Evolutionary conservation across 2,329 filamentous ascomycete genomes (phyloP).

Genomic region (Trichoderma afroharzianum): DNA sequence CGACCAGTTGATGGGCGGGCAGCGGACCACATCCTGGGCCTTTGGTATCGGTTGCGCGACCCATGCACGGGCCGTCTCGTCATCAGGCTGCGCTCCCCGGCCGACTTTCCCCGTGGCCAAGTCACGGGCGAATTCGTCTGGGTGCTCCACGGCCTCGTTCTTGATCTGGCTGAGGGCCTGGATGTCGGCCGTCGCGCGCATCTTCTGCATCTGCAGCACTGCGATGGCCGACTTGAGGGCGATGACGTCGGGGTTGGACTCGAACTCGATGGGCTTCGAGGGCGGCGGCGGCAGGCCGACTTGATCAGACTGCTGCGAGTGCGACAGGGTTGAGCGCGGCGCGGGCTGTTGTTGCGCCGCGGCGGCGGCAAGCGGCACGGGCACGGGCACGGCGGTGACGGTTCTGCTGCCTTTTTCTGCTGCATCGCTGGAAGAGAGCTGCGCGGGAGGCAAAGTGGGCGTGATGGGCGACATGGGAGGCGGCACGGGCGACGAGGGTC

Average conservation of each 20-base stretch:
- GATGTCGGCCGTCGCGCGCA: constrained; percentile 73
- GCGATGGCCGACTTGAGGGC: constrained; percentile 82
- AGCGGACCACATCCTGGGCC: constrained; percentile 78
- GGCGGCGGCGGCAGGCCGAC: constrained; percentile 44
- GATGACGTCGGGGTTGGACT: constrained; percentile 77
- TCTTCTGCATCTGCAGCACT: constrained; percentile 80
- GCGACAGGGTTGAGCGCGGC: constrained; percentile 41
- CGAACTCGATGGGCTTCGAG: constrained; percentile 54
- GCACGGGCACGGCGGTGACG: neutral
- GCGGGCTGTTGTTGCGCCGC: constrained; percentile 17
- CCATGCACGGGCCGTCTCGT: constrained; percentile 25
- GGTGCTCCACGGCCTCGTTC: constrained; percentile 65
- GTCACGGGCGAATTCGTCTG: constrained; percentile 67
- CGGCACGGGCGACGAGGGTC: constrained; percentile 43
- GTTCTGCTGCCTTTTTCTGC: neutral
- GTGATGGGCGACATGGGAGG: constrained; percentile 56
- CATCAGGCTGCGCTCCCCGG: constrained; percentile 23
- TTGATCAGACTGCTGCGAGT: constrained; percentile 44
- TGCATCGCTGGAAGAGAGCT: constrained; percentile 24
- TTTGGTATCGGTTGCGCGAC: constrained; percentile 66
- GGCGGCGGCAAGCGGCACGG: neutral
- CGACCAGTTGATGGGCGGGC: constrained; percentile 88
- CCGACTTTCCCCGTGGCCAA: constrained; percentile 58
- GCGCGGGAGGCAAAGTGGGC: constrained; percentile 42
- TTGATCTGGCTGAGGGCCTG: constrained; percentile 66